These are phyloP conservation scores for Priceomyces medius DNA, from an alignment of 805 yeast species.

Conservation along the genomic window DNA sequence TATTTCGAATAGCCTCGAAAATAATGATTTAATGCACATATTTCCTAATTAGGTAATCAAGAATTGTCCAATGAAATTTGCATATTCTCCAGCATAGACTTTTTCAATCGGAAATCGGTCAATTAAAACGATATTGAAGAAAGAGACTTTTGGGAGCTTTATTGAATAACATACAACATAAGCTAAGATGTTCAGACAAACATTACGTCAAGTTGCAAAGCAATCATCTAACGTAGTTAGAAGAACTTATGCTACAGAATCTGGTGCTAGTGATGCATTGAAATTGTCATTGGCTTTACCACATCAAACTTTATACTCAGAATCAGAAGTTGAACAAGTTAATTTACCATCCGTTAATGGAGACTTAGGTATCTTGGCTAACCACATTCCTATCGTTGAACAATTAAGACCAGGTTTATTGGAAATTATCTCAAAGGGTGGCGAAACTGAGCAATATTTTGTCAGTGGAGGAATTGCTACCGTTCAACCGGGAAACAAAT, in stretches of 20 bases:
- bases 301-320: conserved; percentile 65
- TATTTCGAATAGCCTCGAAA: conserved; percentile 44
- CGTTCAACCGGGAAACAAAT: conserved; percentile 89
- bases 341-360: conserved; percentile 95
- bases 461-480: conserved; percentile 96
- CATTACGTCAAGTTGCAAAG: conserved; percentile 60
- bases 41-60: conserved; percentile 30
- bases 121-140: conserved; percentile 2
- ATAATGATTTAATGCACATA: conserved; percentile 19
- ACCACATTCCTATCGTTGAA: conserved; percentile 97
- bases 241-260: conserved; percentile 90
- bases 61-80: conserved; percentile 33
- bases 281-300: conserved; percentile 91
- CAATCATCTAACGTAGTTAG: conserved; percentile 56
- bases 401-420: conserved; percentile 95
- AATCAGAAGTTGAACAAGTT: conserved; percentile 66
- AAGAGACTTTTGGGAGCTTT: not conserved
- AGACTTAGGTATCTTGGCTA: conserved; percentile 93
- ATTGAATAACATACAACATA: not conserved
- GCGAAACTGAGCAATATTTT: conserved; percentile 75
- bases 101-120: conserved; percentile 12
- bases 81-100: conserved; percentile 10
- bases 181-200: conserved; percentile 57
- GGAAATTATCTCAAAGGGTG: conserved; percentile 78
- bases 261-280: conserved; percentile 59